Conservation (phyloP, 1,139 yeast species). For the Geotrichum phurueaensis region DNA sequence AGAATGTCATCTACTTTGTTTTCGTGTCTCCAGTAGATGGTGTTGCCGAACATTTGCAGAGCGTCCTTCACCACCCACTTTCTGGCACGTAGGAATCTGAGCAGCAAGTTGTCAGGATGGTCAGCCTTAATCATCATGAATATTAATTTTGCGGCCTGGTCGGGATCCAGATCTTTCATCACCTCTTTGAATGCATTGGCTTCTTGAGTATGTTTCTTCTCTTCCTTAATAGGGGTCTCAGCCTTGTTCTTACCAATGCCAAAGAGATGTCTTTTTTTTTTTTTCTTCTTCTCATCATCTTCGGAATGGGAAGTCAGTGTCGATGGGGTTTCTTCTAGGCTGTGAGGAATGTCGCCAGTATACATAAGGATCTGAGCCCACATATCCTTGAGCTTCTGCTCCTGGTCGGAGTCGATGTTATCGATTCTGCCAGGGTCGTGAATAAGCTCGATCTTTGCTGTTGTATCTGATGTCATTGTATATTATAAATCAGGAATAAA, state of each 20-base stretch:
- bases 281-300: conserved; percentile 25
- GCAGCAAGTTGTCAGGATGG: conserved; percentile 60
- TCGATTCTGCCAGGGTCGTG: conserved; percentile 47
- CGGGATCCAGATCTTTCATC: conserved; percentile 11
- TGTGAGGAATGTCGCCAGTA: conserved; percentile 52
- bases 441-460: conserved; percentile 5
- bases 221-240: background rate
- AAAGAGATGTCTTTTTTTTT: conserved; percentile 26
- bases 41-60: conserved; percentile 57
- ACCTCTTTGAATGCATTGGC: conserved; percentile 16
- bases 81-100: conserved; percentile 67
- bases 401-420: conserved; percentile 57
- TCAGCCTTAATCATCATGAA: conserved; percentile 59
- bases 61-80: conserved; percentile 64
- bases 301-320: conserved; percentile 24
- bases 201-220: conserved; percentile 1
- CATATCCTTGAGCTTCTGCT: conserved; percentile 60
- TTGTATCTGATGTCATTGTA: conserved; percentile 1
- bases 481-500: too few species aligned
- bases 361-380: conserved; percentile 63
- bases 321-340: conserved; percentile 28
- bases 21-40: conserved; percentile 65
- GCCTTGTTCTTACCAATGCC: conserved; percentile 25
- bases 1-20: conserved; percentile 53
- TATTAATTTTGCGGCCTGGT: conserved; percentile 22